Evolutionary conservation across 768 basidiomycete species (phyloP).

Genomic region (Mycena vulgaris): DNA sequence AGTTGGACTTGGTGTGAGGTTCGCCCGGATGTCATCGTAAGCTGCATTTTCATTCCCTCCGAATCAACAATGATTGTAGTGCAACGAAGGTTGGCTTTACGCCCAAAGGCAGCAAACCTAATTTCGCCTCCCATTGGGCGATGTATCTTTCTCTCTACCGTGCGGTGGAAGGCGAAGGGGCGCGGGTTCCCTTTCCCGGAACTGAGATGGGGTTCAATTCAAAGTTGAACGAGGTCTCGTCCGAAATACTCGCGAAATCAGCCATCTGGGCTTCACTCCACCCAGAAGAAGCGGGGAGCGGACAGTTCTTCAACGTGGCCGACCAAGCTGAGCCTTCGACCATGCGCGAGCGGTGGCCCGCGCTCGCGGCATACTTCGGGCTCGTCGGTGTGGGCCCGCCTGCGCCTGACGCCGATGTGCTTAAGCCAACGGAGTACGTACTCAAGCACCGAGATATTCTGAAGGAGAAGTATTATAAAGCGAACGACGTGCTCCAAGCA

Average conservation of each 20-base stretch:
- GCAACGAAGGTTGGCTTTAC: slow-evolving; percentile 25
- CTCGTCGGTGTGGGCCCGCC: slow-evolving; percentile 27
- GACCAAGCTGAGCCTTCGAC: slow-evolving; percentile 19
- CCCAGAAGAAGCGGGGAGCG: slow-evolving; percentile 19
- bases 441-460: slow-evolving; percentile 19
- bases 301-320: slow-evolving; percentile 26
- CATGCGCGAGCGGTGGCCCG: slow-evolving; percentile 31
- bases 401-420: neutral
- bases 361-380: slow-evolving; percentile 23
- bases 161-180: slow-evolving; percentile 29
- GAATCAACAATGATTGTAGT: too few relatives aligned
- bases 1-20: slow-evolving; percentile 27
- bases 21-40: slow-evolving; percentile 25
- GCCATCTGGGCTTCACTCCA: slow-evolving; percentile 29
- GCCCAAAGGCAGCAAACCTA: slow-evolving; percentile 27
- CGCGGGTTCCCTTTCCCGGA: slow-evolving; percentile 25
- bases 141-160: slow-evolving; percentile 30
- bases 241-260: slow-evolving; percentile 23
- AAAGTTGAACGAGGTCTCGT: slow-evolving; percentile 26
- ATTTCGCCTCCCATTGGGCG: slow-evolving; percentile 28
- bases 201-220: slow-evolving; percentile 13
- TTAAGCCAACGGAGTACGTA: slow-evolving; percentile 24
- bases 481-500: slow-evolving; percentile 29
- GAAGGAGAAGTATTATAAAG: slow-evolving; percentile 16
- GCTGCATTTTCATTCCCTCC: neutral